Base-by-base conservation (phyloP, 108 stramenopile genomes). In the Fistulifera solaris region DNA sequence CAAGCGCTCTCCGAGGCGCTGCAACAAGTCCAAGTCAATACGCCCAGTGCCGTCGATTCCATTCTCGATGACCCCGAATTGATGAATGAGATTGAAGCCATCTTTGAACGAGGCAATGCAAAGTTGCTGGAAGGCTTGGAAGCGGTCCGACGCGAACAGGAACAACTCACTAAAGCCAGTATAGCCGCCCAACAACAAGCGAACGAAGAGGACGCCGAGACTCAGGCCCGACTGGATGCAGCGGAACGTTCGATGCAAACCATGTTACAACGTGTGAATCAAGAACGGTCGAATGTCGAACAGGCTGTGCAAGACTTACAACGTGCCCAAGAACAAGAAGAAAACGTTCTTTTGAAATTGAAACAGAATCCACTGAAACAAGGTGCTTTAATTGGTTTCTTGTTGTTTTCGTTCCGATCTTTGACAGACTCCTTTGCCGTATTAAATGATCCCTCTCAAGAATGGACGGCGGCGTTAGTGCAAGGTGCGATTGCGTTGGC, bases 81-180 rank as follows among this genome's bases (percentile, higher is more conserved):
- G 23, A 80, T 72, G 75, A 63, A 72, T 35, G 79, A 80, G 40
- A 80, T 80, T 59, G 65, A 63, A 45, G 63, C 63, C 27, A 70
- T 80, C 41, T 80, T 80, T 62, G 75, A 76, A 26, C 65, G 48
- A 39, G 79, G 72, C 4, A 75, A 68, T 52, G 66, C 52, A 2
- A 35, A 76, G 27, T 40, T 80, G n/a, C 15, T 75, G 56, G 65
- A 58, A 35, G 54, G 60, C 22, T 50, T 80, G 27, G 72, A 76
- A 48, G 75, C 71, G 19, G 76, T 80, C 35, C 65, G 74, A 48
- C 51, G 47, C 40, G 79, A 80, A 56, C 79, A 80, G 67, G 75
- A 52, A 38, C 46, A 38, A 48, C n/a, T 61, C 25, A 71, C 76
- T 16, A 40, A 51, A 49, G 52, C 59, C 46, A 71, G 66, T 27